Evolutionary conservation across 2,329 filamentous ascomycete species (phyloP).

Genomic region (Boeremia lycopersici): DNA sequence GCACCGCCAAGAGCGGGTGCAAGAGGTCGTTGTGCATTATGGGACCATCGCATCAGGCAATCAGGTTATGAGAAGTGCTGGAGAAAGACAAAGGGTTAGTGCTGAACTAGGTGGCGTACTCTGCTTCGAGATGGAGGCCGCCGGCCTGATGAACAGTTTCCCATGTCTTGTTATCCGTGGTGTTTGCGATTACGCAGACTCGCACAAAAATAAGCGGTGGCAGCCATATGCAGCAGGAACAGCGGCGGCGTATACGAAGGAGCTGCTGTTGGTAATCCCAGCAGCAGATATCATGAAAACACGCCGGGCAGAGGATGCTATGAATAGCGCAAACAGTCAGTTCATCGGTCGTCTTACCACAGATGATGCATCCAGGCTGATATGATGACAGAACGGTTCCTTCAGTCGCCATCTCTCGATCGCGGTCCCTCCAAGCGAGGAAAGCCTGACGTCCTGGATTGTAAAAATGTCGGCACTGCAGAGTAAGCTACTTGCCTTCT

Average conservation of each 20-base stretch:
- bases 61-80: constrained; percentile 13
- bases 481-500: neutral
- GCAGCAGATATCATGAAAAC: neutral
- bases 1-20: neutral
- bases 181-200: constrained; percentile 6
- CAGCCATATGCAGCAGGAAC: constrained; percentile 1
- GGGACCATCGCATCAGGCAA: constrained; percentile 16
- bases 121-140: constrained; percentile 1
- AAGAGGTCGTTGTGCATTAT: constrained; percentile 9
- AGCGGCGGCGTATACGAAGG: constrained; percentile 4
- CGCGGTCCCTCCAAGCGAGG: neutral
- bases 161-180: constrained; percentile 4
- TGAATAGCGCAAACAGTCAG: neutral
- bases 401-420: neutral
- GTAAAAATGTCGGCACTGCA: neutral
- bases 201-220: constrained; percentile 5
- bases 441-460: neutral
- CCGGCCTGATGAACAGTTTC: constrained; percentile 6
- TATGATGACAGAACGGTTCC: neutral
- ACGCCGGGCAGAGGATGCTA: neutral
- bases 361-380: neutral
- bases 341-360: neutral
- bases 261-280: constrained; percentile 7
- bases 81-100: constrained; percentile 3
- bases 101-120: constrained; percentile 1